Evolutionary conservation across 106 monocot species (phyloP).

Genomic region (Dioscorea dumetorum): DNA sequence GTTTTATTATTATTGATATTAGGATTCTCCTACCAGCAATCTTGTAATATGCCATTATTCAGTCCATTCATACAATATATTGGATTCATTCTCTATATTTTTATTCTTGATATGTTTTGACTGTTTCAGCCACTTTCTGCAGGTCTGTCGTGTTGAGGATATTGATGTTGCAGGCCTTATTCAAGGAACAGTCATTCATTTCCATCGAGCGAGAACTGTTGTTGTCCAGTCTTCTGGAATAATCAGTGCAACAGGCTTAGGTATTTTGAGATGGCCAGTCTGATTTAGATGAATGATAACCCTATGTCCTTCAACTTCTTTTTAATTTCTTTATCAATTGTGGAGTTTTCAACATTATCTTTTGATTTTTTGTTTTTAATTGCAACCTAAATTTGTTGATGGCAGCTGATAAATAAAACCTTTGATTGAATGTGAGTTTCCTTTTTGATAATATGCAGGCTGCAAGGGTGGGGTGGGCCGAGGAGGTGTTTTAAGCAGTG

Average conservation of each 20-base stretch:
- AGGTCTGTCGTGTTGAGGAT: slow-evolving; percentile 99
- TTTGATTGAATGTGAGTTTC: background rate
- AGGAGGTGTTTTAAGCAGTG: slow-evolving; percentile 54
- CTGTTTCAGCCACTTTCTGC: slow-evolving; percentile 7
- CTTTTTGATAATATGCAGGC: slow-evolving; percentile 31
- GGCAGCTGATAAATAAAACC: no score
- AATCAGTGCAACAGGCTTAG: slow-evolving; percentile 77
- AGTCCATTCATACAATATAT: no score
- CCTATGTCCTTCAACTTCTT: no score
- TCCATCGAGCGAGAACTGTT: slow-evolving; percentile 81
- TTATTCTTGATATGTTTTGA: background rate
- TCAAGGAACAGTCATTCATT: slow-evolving; percentile 92
- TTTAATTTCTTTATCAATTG: no score
- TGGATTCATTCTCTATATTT: no score
- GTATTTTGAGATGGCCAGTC: slow-evolving; percentile 21
- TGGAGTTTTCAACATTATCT: no score
- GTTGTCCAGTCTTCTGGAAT: slow-evolving; percentile 62
- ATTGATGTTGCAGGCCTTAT: slow-evolving; percentile 74
- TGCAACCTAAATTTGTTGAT: background rate
- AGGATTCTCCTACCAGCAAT: background rate
- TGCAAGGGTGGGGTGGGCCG: slow-evolving; percentile 85
- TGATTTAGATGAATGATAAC: no score
- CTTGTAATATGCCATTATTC: no score
- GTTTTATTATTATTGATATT: background rate
- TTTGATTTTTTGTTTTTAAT: background rate